Base-by-base conservation (phyloP, 768 basidiomycete species). In the Auriscalpium vulgare region DNA sequence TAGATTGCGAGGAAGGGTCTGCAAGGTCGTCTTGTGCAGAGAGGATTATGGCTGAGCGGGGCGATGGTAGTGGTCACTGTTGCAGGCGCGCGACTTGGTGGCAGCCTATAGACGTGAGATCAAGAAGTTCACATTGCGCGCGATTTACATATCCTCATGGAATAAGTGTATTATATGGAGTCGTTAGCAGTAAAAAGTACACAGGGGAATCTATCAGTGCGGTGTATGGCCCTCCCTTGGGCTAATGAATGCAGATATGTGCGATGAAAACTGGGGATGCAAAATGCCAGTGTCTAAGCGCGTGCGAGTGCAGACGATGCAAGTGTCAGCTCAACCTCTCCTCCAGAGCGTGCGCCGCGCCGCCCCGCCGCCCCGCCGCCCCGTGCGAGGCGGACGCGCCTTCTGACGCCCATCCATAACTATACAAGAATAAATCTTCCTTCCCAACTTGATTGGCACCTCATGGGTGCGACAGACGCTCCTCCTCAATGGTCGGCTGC, bases 161-260 rank as follows among this genome's bases (percentile, higher is more conserved):
- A 14, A 43, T 43, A 43, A 8, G 40, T 43, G 8, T 14, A 43
- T 43, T 43, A 43, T 43, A 43, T 43, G 13, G n/a, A 43, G 7
- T 14, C 40, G 40, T 43, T 17, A 43, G 40, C 17, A 43, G 14
- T 13, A 14, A 43, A 14, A 17, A 36, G 50, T 53, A 58, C 53
- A 60, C 56, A 60, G 59, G 51, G 45, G 13, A 34, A 37, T 57
- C 49, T 54, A 58, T 51, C 52, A 48, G 43, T 54, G 50, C 16
- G 44, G 48, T 55, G 38, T 34, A n/a, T 10, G 34, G 34, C 23
- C 47, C 43, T 40, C 40, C 17, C 47, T 40, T 21, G 47, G 47
- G 45, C 38, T 6, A 9, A 8, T 19, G 45, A 45, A 21, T 46
- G 16, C 58, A 46, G 46, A 58, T 50, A 36, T 46, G 19, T 49